Conservation (phyloP, 2,329 filamentous ascomycete species). For the Fusarium sp. region DNA sequence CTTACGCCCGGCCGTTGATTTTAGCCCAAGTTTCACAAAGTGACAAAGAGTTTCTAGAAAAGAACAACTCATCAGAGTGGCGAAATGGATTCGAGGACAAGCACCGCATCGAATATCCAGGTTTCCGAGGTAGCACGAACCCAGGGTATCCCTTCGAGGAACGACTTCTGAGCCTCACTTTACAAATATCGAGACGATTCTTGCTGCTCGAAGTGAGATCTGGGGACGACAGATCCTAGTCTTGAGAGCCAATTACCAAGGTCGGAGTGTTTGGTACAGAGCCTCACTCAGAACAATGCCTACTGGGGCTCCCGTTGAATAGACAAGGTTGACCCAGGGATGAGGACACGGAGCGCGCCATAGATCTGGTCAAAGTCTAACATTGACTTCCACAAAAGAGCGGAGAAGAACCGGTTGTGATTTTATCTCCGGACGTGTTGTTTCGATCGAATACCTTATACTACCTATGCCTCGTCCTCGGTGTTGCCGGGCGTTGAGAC, state of each 20-base stretch:
- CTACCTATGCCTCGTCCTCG: constrained; percentile 16
- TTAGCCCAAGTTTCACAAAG: constrained; percentile 12
- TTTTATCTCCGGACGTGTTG: background rate
- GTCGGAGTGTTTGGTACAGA: background rate
- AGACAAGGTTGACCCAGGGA: constrained; percentile 9
- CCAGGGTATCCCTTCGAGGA: constrained; percentile 6
- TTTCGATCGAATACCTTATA: background rate
- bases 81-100: constrained; percentile 12
- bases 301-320: background rate
- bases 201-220: constrained; percentile 8
- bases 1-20: background rate
- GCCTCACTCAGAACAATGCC: constrained; percentile 12
- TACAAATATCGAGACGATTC: constrained; percentile 7
- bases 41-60: constrained; percentile 30
- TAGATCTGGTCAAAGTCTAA: background rate
- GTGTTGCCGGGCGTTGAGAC: constrained; percentile 28
- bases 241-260: constrained; percentile 7
- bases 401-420: background rate
- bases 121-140: constrained; percentile 14
- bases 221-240: background rate
- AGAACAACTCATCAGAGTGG: constrained; percentile 34
- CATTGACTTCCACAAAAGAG: constrained; percentile 2
- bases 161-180: constrained; percentile 15
- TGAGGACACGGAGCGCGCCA: constrained; percentile 6
- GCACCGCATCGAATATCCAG: constrained; percentile 21